Evolutionary conservation across 495 filamentous ascomycete genomes (phyloP), one percentile per base, ranked within the genome.

Genomic region (Poronia punctata): DNA sequence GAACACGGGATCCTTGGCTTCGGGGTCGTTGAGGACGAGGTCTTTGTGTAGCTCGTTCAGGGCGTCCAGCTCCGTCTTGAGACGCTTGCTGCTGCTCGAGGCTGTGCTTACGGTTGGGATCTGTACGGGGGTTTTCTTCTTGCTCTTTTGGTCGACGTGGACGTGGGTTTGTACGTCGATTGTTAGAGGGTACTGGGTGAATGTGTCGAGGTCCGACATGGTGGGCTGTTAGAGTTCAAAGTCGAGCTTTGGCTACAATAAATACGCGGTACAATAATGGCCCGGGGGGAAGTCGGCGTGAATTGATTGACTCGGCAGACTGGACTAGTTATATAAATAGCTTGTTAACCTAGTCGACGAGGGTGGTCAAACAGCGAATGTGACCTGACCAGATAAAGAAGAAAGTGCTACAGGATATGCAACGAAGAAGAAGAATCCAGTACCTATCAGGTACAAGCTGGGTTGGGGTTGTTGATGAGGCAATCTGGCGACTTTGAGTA

Each of bases 131-230:
- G 96, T 71, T 48, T n/a, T n/a, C n/a, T n/a, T n/a, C n/a, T n/a
- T n/a, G n/a, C n/a, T n/a, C n/a, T n/a, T n/a, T n/a, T n/a, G n/a
- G n/a, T n/a, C n/a, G n/a, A n/a, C n/a, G n/a, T n/a, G n/a, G n/a
- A n/a, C n/a, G 65, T 82, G 95, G 82, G 68, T 79, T 67, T 77
- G 60, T 10, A 86, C 79, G 71, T 95, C 83, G 56, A 97, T 71
- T 48, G 74, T 62, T 21, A 98, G 69, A 22, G 86, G 86, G 63
- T 93, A 82, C 51, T 83, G 78, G 47, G 76, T 83, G 77, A 85
- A 97, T 49, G 84, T 80, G 47, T 94, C 85, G 37, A 66, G 59
- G 54, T 76, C 72, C 9, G 75, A 53, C 76, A 80, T 43, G 37
- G 31, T 64, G 53, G 44, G 6, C 24, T 27, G 21, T 28, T 21